Percentiles rank a stretch among this genome's conserved stretches.
Evolutionary conservation across 306 rosid species (phyloP).

Genomic region (Fragaria nilgerrensis): DNA sequence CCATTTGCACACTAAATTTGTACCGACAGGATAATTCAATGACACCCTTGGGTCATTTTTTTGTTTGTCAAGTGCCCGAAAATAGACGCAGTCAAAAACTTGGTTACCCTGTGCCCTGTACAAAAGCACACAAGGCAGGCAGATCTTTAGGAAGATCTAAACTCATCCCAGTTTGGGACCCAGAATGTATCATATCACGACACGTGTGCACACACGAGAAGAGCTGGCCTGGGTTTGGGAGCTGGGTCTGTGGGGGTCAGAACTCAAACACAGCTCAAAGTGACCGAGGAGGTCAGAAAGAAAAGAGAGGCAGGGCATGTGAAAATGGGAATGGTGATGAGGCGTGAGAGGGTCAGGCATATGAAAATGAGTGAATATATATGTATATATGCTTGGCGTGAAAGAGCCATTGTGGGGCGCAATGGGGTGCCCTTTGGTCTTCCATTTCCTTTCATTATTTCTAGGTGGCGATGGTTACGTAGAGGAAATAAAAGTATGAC

Average conservation of each 20-base stretch:
- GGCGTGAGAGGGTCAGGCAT: constrained; percentile 23
- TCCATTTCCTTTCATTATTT: neutral
- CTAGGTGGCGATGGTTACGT: neutral
- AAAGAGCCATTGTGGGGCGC: constrained; percentile 29
- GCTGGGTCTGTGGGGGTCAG: neutral
- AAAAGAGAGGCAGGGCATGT: constrained; percentile 31
- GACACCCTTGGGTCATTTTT: constrained; percentile 25
- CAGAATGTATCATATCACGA: constrained; percentile 15
- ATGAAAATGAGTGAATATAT: constrained; percentile 18
- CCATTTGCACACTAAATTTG: constrained; percentile 24
- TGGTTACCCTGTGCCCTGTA: neutral
- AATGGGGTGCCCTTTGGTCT: neutral
- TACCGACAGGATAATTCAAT: constrained; percentile 37
- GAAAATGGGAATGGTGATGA: constrained; percentile 23
- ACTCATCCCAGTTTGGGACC: constrained; percentile 34
- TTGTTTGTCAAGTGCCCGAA: constrained; percentile 20
- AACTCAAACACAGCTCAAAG: constrained; percentile 27
- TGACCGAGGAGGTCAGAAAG: constrained; percentile 15
- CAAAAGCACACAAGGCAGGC: constrained; percentile 22
- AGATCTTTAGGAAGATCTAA: constrained; percentile 39
- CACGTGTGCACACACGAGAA: constrained; percentile 36
- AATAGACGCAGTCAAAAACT: constrained; percentile 45
- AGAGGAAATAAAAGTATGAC: neutral
- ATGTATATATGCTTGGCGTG: constrained; percentile 47
- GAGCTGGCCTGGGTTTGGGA: neutral